Evolutionary conservation across 495 filamentous ascomycete species (phyloP).

Genomic region (Penicillium tannophilum): DNA sequence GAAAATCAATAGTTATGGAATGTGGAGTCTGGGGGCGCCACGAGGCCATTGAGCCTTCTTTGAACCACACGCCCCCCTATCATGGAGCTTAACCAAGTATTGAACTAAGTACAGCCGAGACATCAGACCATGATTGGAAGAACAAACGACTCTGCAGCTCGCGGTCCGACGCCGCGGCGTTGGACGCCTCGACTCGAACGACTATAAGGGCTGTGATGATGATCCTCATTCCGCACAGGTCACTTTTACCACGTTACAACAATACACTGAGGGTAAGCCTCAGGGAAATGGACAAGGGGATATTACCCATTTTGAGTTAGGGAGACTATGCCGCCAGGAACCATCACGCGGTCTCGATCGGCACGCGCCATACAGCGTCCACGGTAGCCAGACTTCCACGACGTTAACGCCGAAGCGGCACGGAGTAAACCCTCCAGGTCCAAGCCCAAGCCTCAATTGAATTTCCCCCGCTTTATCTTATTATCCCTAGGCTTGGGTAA

Average conservation of each 20-base stretch:
- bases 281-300: background rate
- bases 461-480: background rate
- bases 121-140: background rate
- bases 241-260: background rate
- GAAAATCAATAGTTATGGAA: slow-evolving; percentile 20
- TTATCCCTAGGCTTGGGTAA: background rate
- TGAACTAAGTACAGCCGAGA: background rate
- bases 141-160: background rate
- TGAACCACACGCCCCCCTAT: slow-evolving; percentile 21
- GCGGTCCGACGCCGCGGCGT: background rate
- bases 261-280: background rate
- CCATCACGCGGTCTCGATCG: background rate
- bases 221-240: slow-evolving; percentile 12
- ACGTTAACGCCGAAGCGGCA: background rate
- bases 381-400: background rate
- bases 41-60: slow-evolving; percentile 17
- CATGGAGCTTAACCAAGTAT: slow-evolving; percentile 16
- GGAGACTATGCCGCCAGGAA: background rate
- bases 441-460: background rate
- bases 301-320: background rate
- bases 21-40: slow-evolving; percentile 29
- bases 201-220: background rate
- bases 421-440: background rate
- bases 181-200: slow-evolving; percentile 3
- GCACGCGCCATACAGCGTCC: background rate